phyloP scores from a whole-genome alignment of 768 basidiomycete species.

The Lyophyllum decastes region DNA sequence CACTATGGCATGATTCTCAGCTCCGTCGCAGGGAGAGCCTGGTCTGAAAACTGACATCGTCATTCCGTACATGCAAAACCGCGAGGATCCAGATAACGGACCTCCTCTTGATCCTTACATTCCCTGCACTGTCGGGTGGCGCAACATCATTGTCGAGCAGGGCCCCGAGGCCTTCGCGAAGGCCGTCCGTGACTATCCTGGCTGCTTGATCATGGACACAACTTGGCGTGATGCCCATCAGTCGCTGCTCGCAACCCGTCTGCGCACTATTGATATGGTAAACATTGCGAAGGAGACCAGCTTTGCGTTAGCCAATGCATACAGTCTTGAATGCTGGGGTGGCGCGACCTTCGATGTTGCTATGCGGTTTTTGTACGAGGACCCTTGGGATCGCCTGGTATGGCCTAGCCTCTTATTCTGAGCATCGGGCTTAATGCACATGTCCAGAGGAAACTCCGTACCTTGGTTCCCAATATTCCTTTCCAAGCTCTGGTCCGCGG shows the following conservation, averaged over 20 bases:
- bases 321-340: conserved; percentile 98
- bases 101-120: conserved; percentile 74
- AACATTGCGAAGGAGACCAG: conserved; percentile 99
- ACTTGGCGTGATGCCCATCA: conserved; percentile 99
- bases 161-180: conserved; percentile 99
- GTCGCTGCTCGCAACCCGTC: conserved; percentile 92
- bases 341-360: conserved; percentile 99
- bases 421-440: conserved; percentile 2
- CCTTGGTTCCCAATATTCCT: conserved; percentile 97
- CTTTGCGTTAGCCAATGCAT: conserved; percentile 92
- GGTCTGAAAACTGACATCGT: conserved; percentile 89
- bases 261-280: conserved; percentile 95
- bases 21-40: conserved; percentile 72
- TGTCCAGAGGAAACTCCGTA: conserved; percentile 80
- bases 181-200: conserved; percentile 95
- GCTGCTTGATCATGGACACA: conserved; percentile 96
- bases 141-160: conserved; percentile 97
- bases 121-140: conserved; percentile 92
- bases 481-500: conserved; percentile 98
- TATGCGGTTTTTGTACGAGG: conserved; percentile 99
- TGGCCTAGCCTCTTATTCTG: conserved; percentile 21
- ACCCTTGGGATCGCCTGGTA: conserved; percentile 98
- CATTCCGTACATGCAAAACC: conserved; percentile 78
- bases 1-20: background rate
- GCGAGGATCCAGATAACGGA: conserved; percentile 69